These are phyloP conservation scores for Arthrobotrys entomopaga DNA, from an alignment of 2,329 filamentous ascomycete genomes.

Conservation along the genomic window DNA sequence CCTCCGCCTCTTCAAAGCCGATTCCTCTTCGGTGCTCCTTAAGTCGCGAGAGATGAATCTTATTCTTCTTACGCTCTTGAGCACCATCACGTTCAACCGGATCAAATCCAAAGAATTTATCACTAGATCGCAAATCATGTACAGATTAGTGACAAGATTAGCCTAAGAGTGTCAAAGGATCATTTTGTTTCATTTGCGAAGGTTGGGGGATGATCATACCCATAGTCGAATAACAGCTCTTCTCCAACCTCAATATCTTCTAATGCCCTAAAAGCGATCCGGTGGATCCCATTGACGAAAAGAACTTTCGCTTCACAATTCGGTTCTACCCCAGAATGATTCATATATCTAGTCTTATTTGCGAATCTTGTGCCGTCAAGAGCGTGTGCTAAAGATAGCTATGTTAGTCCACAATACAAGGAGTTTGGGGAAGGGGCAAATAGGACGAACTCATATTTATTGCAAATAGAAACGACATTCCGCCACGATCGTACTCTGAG, in stretches of 20 bases:
- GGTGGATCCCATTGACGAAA: slow-evolving; percentile 78
- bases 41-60: slow-evolving; percentile 21
- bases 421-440: slow-evolving; percentile 8
- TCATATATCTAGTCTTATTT: slow-evolving; percentile 85
- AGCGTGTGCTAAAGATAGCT: slow-evolving; percentile 62
- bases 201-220: slow-evolving; percentile 59
- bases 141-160: background rate
- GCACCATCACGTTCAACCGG: slow-evolving; percentile 35
- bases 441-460: slow-evolving; percentile 64
- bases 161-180: too few relatives aligned
- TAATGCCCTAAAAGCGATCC: slow-evolving; percentile 78
- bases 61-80: slow-evolving; percentile 13
- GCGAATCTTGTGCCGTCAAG: slow-evolving; percentile 80
- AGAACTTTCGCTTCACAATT: slow-evolving; percentile 76
- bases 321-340: slow-evolving; percentile 71
- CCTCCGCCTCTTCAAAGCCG: slow-evolving; percentile 9
- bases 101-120: slow-evolving; percentile 28
- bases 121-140: slow-evolving; percentile 8
- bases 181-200: background rate
- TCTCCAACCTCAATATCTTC: slow-evolving; percentile 75
- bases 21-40: slow-evolving; percentile 14
- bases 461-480: slow-evolving; percentile 66
- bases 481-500: slow-evolving; percentile 64
- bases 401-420: slow-evolving; percentile 19
- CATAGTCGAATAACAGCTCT: slow-evolving; percentile 85